Conservation (phyloP, 2,329 filamentous ascomycete genomes). For the Proliferodiscus dingleyae region DNA sequence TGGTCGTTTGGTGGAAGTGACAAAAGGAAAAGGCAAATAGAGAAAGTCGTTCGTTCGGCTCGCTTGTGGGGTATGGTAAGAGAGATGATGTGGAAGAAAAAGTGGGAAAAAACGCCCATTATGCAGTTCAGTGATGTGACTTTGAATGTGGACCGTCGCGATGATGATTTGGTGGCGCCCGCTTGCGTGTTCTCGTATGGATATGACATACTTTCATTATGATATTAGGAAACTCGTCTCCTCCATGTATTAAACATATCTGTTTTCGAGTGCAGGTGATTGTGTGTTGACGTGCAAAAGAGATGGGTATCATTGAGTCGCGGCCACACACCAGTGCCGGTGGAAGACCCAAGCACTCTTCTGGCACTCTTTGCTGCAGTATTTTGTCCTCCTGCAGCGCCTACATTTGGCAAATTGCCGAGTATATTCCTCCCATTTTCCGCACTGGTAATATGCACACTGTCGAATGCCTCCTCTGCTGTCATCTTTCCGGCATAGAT, state of each 20-base stretch:
- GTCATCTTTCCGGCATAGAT: conserved; percentile 96
- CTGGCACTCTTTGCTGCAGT: conserved; percentile 99
- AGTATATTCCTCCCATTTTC: conserved; percentile 96
- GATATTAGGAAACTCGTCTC: conserved; percentile 24
- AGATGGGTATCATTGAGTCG: conserved; percentile 32
- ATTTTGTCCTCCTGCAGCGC: conserved; percentile 92
- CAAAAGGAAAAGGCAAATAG: no score
- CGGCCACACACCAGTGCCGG: conserved; percentile 91
- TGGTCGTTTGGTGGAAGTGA: background rate
- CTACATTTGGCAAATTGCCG: conserved; percentile 97
- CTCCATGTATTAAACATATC: conserved; percentile 9
- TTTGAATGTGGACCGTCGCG: conserved; percentile 9
- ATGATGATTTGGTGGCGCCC: conserved; percentile 8
- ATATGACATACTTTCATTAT: conserved; percentile 17
- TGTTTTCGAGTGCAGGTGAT: no score
- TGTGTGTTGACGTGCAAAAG: no score
- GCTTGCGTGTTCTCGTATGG: conserved; percentile 19
- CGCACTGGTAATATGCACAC: conserved; percentile 96
- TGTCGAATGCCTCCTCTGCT: conserved; percentile 89
- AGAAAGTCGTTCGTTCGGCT: background rate
- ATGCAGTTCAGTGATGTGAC: conserved; percentile 22
- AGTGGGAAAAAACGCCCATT: conserved; percentile 19
- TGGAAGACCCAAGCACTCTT: conserved; percentile 99
- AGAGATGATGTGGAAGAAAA: no score
- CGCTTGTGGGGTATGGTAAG: conserved; percentile 12